phyloP scores from a whole-genome alignment of 306 rosid genomes.

The Coriaria nepalensis region DNA sequence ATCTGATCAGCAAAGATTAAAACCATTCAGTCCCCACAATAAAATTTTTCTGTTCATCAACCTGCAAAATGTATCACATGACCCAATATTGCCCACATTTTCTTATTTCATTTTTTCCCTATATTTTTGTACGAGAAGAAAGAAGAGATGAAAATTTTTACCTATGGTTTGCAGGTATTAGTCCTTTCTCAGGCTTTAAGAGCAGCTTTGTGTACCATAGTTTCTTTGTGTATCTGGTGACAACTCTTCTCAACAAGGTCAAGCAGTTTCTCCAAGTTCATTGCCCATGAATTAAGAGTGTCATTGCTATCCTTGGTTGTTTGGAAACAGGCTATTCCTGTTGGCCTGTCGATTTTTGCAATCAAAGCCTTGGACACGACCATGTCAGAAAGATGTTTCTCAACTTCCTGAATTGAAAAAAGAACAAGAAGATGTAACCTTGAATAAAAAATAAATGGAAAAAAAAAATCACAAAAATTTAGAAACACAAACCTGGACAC shows the following conservation, averaged over 20 bases:
- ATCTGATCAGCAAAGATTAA: too few relatives aligned
- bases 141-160: not conserved
- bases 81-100: too few relatives aligned
- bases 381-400: slow-evolving; percentile 96
- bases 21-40: too few relatives aligned
- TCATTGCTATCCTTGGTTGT: slow-evolving; percentile 82
- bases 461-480: not conserved
- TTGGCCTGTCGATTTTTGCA: slow-evolving; percentile 88
- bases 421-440: not conserved
- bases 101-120: too few relatives aligned
- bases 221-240: slow-evolving; percentile 95
- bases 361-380: slow-evolving; percentile 90
- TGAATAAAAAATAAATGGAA: not conserved
- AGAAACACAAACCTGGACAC: slow-evolving; percentile 44
- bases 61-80: too few relatives aligned
- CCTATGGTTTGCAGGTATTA: slow-evolving; percentile 5
- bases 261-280: slow-evolving; percentile 86
- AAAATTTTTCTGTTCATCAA: too few relatives aligned
- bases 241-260: slow-evolving; percentile 97
- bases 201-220: slow-evolving; percentile 86
- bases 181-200: slow-evolving; percentile 38
- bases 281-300: slow-evolving; percentile 75
- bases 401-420: slow-evolving; percentile 52
- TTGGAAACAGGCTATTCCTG: slow-evolving; percentile 75
- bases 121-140: too few relatives aligned